Evolutionary conservation across 2,329 filamentous ascomycete genomes (phyloP).

Genomic region (Colletotrichum neosansevieriae): DNA sequence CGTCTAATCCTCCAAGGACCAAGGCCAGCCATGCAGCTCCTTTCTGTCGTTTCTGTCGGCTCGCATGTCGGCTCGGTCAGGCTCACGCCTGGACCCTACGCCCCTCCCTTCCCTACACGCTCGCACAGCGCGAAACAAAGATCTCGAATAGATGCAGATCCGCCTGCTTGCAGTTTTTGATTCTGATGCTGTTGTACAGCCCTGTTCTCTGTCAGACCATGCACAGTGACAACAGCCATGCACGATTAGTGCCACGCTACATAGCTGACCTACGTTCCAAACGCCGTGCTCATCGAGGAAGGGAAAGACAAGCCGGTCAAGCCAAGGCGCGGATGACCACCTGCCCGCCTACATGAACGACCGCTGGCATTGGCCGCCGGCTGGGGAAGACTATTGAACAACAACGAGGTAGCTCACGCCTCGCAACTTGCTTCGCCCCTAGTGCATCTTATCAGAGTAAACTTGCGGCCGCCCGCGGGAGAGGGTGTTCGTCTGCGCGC

Average conservation of each 20-base stretch:
- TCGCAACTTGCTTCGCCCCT: slow-evolving; percentile 7
- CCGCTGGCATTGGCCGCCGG: slow-evolving; percentile 9
- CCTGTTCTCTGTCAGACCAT: slow-evolving; percentile 32
- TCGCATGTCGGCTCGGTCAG: slow-evolving; percentile 8
- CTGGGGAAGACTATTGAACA: slow-evolving; percentile 21
- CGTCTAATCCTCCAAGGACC: not conserved
- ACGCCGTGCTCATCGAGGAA: not conserved
- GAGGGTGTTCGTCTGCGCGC: slow-evolving; percentile 14
- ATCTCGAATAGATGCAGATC: slow-evolving; percentile 46
- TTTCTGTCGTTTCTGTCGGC: slow-evolving; percentile 1
- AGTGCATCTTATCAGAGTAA: not conserved
- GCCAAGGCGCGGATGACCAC: slow-evolving; percentile 20
- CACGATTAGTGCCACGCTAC: slow-evolving; percentile 24
- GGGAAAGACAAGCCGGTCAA: slow-evolving; percentile 24
- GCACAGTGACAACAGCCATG: slow-evolving; percentile 36
- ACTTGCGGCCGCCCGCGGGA: slow-evolving; percentile 4
- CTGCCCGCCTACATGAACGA: slow-evolving; percentile 25
- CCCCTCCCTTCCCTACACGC: slow-evolving; percentile 5
- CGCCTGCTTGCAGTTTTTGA: slow-evolving; percentile 39
- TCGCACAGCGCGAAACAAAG: slow-evolving; percentile 40
- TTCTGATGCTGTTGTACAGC: slow-evolving; percentile 39
- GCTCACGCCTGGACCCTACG: slow-evolving; percentile 17
- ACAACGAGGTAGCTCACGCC: slow-evolving; percentile 8
- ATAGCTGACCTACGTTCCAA: slow-evolving; percentile 1
- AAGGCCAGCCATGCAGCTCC: not conserved